Evolutionary conservation across 2,329 filamentous ascomycete genomes (phyloP).

Genomic region (Chaetothyriales sp.): DNA sequence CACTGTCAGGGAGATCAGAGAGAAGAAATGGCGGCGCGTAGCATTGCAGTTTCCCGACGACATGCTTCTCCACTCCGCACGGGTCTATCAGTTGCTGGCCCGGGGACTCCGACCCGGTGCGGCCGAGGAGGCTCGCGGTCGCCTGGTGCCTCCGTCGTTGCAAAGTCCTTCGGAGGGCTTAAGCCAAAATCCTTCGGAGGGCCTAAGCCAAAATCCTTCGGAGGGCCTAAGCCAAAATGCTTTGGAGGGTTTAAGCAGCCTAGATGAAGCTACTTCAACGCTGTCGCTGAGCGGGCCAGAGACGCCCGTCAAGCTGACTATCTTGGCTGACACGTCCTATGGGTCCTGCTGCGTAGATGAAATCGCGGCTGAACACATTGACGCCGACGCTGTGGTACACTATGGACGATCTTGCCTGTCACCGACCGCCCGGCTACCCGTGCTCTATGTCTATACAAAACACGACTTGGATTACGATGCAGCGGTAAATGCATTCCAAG

Average conservation of each 20-base stretch:
- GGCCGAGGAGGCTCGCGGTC: too few species aligned
- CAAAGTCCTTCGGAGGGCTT: too few species aligned
- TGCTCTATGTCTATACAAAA: conserved; percentile 79
- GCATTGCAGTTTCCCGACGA: conserved; percentile 92
- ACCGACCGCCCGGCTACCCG: conserved; percentile 72
- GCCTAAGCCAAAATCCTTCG: too few species aligned
- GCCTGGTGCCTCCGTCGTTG: too few species aligned
- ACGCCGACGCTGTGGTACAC: conserved; percentile 83
- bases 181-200: too few species aligned
- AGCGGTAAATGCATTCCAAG: conserved; percentile 48
- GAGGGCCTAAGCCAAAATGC: too few species aligned
- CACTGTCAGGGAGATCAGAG: conserved; percentile 62
- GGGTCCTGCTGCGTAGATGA: conserved; percentile 96
- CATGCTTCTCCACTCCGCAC: conserved; percentile 75
- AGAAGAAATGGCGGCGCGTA: conserved; percentile 58
- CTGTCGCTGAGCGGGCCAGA: not conserved
- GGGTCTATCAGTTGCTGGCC: conserved; percentile 57
- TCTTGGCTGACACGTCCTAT: conserved; percentile 91
- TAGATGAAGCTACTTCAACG: conserved; percentile 9
- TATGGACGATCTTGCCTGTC: conserved; percentile 89
- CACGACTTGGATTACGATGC: conserved; percentile 51
- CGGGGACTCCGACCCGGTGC: conserved; percentile 30
- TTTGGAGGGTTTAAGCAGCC: not conserved
- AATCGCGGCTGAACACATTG: conserved; percentile 83
- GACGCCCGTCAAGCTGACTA: conserved; percentile 47